Conservation (phyloP, 176 grass and related monocot species). For the Rhynchospora breviuscula region DNA sequence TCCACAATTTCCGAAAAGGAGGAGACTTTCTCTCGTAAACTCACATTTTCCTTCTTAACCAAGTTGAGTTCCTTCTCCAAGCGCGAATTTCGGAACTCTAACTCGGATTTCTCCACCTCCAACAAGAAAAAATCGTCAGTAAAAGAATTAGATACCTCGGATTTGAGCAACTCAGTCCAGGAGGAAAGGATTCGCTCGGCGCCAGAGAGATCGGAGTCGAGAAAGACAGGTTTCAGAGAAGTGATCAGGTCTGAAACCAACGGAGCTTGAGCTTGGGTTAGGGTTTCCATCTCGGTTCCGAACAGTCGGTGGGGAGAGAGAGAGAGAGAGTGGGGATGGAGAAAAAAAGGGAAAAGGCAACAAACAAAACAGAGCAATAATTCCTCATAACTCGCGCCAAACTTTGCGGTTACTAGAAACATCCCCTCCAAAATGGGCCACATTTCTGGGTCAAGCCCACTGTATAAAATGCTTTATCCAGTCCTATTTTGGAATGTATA, state of each 20-base stretch:
- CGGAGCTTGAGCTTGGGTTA: neutral
- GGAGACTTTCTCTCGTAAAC: constrained; percentile 17
- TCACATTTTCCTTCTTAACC: constrained; percentile 21
- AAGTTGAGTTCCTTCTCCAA: constrained; percentile 43
- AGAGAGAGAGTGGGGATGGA: neutral
- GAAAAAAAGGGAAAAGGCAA: neutral
- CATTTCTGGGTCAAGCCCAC: too few relatives aligned
- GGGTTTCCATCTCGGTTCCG: constrained; percentile 12
- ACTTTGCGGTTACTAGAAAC: too few relatives aligned
- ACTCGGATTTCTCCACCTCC: constrained; percentile 30
- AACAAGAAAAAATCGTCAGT: constrained; percentile 28
- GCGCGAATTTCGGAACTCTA: constrained; percentile 29
- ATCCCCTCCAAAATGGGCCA: too few relatives aligned
- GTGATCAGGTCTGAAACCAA: neutral
- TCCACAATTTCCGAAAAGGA: neutral
- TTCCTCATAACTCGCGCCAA: neutral
- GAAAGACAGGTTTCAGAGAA: neutral
- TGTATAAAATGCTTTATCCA: too few relatives aligned
- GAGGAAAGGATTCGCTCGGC: neutral
- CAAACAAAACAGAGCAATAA: neutral
- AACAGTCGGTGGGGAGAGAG: neutral
- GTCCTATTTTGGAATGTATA: too few relatives aligned
- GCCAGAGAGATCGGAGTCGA: neutral
- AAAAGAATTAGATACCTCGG: constrained; percentile 25
- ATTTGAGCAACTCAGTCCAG: constrained; percentile 16